Conservation (phyloP, 2,329 filamentous ascomycete genomes). For the Kalaharituber pfeilii region DNA sequence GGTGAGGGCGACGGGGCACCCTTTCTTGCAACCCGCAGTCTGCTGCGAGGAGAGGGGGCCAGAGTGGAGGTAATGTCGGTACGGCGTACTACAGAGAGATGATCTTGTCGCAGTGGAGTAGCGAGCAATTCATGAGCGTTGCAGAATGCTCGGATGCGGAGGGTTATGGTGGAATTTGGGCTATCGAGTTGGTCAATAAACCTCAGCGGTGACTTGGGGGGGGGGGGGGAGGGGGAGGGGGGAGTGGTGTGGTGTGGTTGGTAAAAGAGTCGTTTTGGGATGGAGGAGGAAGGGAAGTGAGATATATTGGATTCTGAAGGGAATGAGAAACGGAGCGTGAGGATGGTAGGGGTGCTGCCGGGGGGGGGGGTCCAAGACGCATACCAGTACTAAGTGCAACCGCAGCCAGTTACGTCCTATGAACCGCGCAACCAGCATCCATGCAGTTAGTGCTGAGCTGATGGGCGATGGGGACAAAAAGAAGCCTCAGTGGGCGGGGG, state of each 20-base stretch:
- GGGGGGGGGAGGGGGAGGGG: background rate
- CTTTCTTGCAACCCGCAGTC: background rate
- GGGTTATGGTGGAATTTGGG: background rate
- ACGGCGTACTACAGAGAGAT: background rate
- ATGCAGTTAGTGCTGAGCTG: background rate
- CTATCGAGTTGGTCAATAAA: no score
- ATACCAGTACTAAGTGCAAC: background rate
- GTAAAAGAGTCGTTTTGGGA: background rate
- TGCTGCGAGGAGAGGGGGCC: background rate
- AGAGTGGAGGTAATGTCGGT: background rate
- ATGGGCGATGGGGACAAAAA: background rate
- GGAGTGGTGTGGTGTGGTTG: background rate
- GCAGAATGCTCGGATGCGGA: background rate
- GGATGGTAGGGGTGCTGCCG: conserved; percentile 9
- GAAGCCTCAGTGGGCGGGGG: background rate
- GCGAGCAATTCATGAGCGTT: background rate
- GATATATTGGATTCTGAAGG: conserved; percentile 24
- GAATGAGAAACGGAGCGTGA: conserved; percentile 23
- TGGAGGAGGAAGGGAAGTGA: conserved; percentile 22
- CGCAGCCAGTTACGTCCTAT: background rate
- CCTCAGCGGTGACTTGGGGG: no score
- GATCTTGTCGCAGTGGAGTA: background rate
- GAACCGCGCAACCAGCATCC: background rate
- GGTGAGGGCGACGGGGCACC: background rate
- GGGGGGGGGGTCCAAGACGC: conserved; percentile 2